Evolutionary conservation across 768 basidiomycete species (phyloP).

Genomic region (Agaricus blazei): DNA sequence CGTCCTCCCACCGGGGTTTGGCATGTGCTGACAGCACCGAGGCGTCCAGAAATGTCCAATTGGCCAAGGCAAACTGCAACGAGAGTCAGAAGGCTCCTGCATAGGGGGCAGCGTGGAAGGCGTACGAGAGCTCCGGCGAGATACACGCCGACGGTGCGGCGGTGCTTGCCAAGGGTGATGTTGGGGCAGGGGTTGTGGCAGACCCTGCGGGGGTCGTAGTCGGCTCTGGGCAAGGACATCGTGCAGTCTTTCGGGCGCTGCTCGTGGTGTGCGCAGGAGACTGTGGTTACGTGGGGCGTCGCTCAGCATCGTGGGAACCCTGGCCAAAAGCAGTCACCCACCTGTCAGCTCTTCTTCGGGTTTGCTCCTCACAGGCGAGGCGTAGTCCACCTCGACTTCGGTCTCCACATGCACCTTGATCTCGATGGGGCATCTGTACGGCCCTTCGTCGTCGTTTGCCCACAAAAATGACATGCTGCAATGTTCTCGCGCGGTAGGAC

Average conservation of each 20-base stretch:
- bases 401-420: constrained; percentile 24
- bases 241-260: constrained; percentile 1
- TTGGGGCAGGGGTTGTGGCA: constrained; percentile 86
- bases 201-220: constrained; percentile 85
- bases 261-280: constrained; percentile 5
- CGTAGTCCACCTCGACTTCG: constrained; percentile 18
- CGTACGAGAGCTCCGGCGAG: constrained; percentile 87
- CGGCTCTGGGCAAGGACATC: constrained; percentile 64
- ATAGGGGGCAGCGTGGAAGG: constrained; percentile 15
- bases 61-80: constrained; percentile 86
- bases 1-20: constrained; percentile 62
- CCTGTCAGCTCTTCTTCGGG: background rate
- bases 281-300: constrained; percentile 13
- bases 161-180: constrained; percentile 67
- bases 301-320: constrained; percentile 23
- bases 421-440: background rate
- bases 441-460: background rate
- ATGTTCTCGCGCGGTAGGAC: background rate
- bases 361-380: background rate
- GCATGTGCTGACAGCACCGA: constrained; percentile 87
- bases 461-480: background rate
- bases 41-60: constrained; percentile 95
- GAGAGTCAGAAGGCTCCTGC: background rate
- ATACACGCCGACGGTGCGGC: constrained; percentile 83
- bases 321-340: constrained; percentile 3